These are phyloP conservation scores for Annulohypoxylon nitens DNA, from an alignment of 495 filamentous ascomycete genomes.

Conservation along the genomic window DNA sequence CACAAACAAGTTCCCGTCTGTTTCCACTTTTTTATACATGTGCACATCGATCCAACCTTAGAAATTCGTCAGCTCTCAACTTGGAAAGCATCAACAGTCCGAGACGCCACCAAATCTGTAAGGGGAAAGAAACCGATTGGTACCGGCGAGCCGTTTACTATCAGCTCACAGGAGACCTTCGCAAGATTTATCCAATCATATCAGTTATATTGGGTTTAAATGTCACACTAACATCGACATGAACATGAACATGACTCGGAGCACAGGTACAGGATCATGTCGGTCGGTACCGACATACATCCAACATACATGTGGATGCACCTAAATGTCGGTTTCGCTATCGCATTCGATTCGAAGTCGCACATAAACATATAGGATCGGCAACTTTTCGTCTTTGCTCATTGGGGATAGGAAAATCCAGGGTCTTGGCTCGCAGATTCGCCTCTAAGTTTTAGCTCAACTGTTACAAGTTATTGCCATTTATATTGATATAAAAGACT, in stretches of 20 bases:
- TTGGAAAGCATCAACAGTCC: not conserved
- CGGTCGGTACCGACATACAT: not conserved
- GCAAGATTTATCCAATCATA: slow-evolving; percentile 17
- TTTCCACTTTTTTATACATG: not conserved
- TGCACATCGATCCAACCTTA: not conserved
- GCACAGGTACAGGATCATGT: not conserved
- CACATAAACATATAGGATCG: slow-evolving; percentile 27
- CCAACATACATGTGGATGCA: not conserved
- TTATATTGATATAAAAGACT: slow-evolving; percentile 31
- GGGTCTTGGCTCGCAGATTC: slow-evolving; percentile 23
- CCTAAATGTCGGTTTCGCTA: slow-evolving; percentile 34
- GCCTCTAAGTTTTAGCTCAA: slow-evolving; percentile 14
- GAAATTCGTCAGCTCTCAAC: not conserved
- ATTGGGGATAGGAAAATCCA: slow-evolving; percentile 17
- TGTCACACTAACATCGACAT: not conserved
- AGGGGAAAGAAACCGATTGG: slow-evolving; percentile 9
- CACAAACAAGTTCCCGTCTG: not conserved
- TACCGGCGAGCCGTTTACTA: not conserved
- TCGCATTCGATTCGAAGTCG: slow-evolving; percentile 26
- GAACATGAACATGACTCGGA: not conserved
- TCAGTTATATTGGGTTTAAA: not conserved
- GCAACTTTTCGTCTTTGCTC: slow-evolving; percentile 10
- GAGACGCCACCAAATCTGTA: slow-evolving; percentile 15
- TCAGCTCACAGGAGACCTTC: not conserved
- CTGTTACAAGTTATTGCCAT: not conserved